Percentiles rank a stretch among this genome's conserved stretches.
These are phyloP conservation scores for Phytophthora podocarpi DNA, from an alignment of 352 stramenopile species.

Conservation along the genomic window DNA sequence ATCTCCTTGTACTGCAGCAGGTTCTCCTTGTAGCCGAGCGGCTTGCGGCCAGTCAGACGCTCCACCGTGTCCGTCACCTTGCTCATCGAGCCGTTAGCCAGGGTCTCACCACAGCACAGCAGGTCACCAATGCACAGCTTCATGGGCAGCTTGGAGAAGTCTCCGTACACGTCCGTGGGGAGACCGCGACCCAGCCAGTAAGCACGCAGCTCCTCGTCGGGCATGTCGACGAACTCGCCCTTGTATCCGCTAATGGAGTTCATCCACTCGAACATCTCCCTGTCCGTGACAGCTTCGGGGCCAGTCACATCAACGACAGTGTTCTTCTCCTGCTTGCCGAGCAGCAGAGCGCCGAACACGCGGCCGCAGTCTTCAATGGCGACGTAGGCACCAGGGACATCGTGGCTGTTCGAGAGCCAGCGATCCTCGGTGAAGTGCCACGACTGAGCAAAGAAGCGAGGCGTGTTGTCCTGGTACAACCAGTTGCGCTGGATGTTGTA, in stretches of 20 bases:
- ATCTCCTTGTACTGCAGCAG: constrained; percentile 32
- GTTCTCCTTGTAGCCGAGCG: constrained; percentile 28
- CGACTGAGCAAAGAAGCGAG: constrained; percentile 27
- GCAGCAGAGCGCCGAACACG: constrained; percentile 25
- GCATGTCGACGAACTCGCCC: constrained; percentile 34
- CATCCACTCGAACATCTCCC: constrained; percentile 39
- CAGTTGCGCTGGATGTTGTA: constrained; percentile 51
- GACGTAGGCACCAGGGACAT: constrained; percentile 29
- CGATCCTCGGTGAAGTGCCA: constrained; percentile 40
- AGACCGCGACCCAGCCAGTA: constrained; percentile 28
- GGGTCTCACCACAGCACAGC: constrained; percentile 31
- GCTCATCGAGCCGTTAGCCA: constrained; percentile 35
- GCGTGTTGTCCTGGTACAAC: constrained; percentile 44
- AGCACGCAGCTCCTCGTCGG: constrained; percentile 26
- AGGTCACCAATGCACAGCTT: constrained; percentile 33
- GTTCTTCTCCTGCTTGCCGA: constrained; percentile 31
- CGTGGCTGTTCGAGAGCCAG: constrained; percentile 41
- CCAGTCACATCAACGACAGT: constrained; percentile 34
- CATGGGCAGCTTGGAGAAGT: constrained; percentile 31
- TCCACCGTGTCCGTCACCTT: constrained; percentile 33
- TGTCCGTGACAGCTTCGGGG: constrained; percentile 18
- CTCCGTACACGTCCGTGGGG: constrained; percentile 26
- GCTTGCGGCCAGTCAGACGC: constrained; percentile 30
- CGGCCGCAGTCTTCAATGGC: constrained; percentile 28
- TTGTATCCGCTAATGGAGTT: constrained; percentile 28